Evolutionary conservation across 2,329 filamentous ascomycete genomes (phyloP), one percentile per base, ranked within the genome.

Genomic region (Sporothrix protearum): DNA sequence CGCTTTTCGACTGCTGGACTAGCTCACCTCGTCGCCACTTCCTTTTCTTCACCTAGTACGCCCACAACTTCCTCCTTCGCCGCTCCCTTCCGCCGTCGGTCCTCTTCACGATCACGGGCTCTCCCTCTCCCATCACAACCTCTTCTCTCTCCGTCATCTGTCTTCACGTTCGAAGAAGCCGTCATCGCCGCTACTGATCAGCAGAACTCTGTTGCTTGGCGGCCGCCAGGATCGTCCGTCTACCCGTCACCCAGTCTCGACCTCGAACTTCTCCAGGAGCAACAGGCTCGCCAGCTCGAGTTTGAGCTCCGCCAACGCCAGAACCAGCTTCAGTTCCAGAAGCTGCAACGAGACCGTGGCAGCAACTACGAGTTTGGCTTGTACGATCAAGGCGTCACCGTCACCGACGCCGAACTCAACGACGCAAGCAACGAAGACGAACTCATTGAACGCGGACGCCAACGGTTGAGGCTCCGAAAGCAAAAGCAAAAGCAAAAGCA

Each of bases 1-100:
- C 79, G 76, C 70, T 76, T 77, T 64, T 77, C 79, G 6, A 75
- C 75, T 68, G 71, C 75, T 39, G 74, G 74, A 69, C 59, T 78
- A 72, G 71, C 77, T 47, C 68, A 76, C 47, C 78, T 77, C 4
- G 22, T 71, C 39, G 39, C 73, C 16, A 47, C 71, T 19, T 28
- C 42, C 16, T 67, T 73, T 72, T 49, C 75, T 73, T 55, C 64
- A 68, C 73, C 71, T 71, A 73, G 57, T 72, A 67, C 59, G 12
- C 70, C 66, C 6, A 51, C 47, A 6, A 14, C 67, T 7, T 22
- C 68, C 1, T 64, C 70, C 22, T 73, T 71, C n/a, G 69, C 47
- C 33, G 36, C 36, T 16, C 12, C 39, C 10, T 42, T 5, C 36
- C 25, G 30, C 33, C 28, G 30, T 33, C 28, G 36, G n/a, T 64